Evolutionary conservation across 768 basidiomycete genomes (phyloP), one percentile per base, ranked within the genome.

Genomic region (Boletus eberwhitei): DNA sequence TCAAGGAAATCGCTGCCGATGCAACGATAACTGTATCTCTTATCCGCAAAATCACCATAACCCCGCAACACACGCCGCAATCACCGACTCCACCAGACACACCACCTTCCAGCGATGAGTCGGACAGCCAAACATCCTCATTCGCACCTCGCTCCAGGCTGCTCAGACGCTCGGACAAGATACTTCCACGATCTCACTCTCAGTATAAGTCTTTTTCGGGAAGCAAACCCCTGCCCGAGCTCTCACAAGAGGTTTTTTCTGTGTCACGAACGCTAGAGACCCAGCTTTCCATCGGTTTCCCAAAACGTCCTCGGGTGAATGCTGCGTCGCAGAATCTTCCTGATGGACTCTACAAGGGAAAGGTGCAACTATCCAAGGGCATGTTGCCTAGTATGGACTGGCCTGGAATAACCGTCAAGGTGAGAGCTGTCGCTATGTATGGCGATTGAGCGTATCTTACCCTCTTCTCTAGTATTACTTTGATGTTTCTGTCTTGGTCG

Each of bases 1-100:
- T 83, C 9, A 78, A 77, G 54, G 86, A 89, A 63, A 86, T 89
- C 35, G 82, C 86, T 8, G 63, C 84, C 5, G 87, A 88, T 64
- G 84, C 88, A 7, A 86, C 85, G 13, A 82, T 88, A 32, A 79
- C 80, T n/a, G 80, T 88, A 12, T 83, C 83, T 0, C 75, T 90
- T 24, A 65, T 83, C 57, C 84, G 85, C 35, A 80, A 84, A 64
- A 75, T 87, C 19, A 77, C 74, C 26, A 73, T 86, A 57, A 78
- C 76, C 9, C 58, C 57, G 12, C 77, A 81, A 48, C 71, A 73
- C 17, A 59, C 72, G 1, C 57, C 64, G 2, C 66, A 73, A 29
- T 73, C 79, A 5, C 77, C 79, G 1, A 75, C 77, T 12, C 81
- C 78, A 4, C 81, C 82, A 7, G 70, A 75, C 32, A 80, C 79